A percentile compares a stretch with the other conserved stretches of the same genome.
Evolutionary conservation across 2,329 filamentous ascomycete genomes (phyloP).

Genomic region (Colletotrichum echinochloae): DNA sequence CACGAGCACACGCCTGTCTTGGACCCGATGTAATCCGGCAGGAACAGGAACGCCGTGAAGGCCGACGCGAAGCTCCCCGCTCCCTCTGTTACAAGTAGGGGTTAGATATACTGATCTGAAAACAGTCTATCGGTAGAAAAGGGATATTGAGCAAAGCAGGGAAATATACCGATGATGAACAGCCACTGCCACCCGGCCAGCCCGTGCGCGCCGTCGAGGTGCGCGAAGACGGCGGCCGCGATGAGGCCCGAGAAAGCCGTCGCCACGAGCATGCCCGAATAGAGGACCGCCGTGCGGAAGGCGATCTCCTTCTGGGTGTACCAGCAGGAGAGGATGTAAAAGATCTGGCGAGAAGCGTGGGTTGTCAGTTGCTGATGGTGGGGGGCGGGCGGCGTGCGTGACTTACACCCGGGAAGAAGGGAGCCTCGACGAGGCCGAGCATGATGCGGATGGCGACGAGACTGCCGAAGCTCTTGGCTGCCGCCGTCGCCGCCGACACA

Average conservation of each 20-base stretch:
- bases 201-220: constrained; percentile 62
- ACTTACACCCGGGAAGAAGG: constrained; percentile 38
- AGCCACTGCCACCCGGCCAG: constrained; percentile 75
- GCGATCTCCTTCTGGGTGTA: constrained; percentile 40
- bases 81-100: too few relatives aligned
- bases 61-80: constrained; percentile 48
- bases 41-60: constrained; percentile 42
- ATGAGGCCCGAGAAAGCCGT: constrained; percentile 58
- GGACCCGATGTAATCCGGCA: constrained; percentile 44
- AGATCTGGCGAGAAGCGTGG: constrained; percentile 34
- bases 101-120: too few relatives aligned
- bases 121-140: too few relatives aligned
- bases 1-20: constrained; percentile 37
- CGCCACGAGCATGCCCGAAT: constrained; percentile 44
- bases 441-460: constrained; percentile 28
- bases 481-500: constrained; percentile 39
- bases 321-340: constrained; percentile 38
- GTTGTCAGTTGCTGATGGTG: not conserved
- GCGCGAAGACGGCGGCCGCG: constrained; percentile 55
- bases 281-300: constrained; percentile 35
- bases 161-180: constrained; percentile 75
- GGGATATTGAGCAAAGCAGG: too few relatives aligned
- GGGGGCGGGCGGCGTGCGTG: not conserved
- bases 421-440: constrained; percentile 36
- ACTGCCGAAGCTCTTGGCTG: constrained; percentile 28